A percentile compares a stretch with the other conserved stretches of the same genome.
Evolutionary conservation across 768 basidiomycete genomes (phyloP).

Genomic region (Piloderma croceum): DNA sequence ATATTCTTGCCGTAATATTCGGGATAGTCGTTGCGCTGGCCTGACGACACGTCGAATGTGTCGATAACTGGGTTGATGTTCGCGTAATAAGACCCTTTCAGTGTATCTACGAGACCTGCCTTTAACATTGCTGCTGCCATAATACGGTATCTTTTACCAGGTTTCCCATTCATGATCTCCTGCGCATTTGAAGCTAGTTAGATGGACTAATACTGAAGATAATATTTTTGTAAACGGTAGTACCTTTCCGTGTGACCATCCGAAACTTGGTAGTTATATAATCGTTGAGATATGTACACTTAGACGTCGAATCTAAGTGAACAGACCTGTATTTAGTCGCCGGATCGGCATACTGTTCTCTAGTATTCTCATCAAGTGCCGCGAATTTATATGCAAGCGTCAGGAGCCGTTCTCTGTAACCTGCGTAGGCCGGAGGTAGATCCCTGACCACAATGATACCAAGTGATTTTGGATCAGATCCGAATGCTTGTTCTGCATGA

Average conservation of each 20-base stretch:
- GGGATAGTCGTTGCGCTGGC: constrained; percentile 52
- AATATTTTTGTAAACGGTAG: constrained; percentile 5
- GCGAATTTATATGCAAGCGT: constrained; percentile 74
- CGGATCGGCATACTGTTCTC: constrained; percentile 74
- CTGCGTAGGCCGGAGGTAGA: constrained; percentile 61
- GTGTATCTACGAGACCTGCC: constrained; percentile 45
- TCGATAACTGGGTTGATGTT: constrained; percentile 75
- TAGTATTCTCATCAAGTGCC: constrained; percentile 52
- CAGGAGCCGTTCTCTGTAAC: constrained; percentile 66
- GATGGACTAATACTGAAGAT: neutral
- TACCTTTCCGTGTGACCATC: constrained; percentile 97
- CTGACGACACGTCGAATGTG: constrained; percentile 50
- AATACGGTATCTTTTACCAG: constrained; percentile 39
- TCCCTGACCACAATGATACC: constrained; percentile 82
- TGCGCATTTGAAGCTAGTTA: constrained; percentile 20
- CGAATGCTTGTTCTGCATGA: constrained; percentile 69
- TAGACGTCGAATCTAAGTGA: neutral
- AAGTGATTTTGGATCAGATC: constrained; percentile 66
- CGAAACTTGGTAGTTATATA: constrained; percentile 51
- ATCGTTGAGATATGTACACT: constrained; percentile 1
- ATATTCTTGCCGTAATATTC: constrained; percentile 89
- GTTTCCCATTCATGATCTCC: constrained; percentile 96
- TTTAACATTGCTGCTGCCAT: constrained; percentile 3
- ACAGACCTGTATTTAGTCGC: constrained; percentile 69
- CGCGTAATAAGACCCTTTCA: constrained; percentile 95